A percentile compares a stretch with the other conserved stretches of the same genome.
Conservation (phyloP, 2,329 filamentous ascomycete species). For the Tolypocladium tundrense region DNA sequence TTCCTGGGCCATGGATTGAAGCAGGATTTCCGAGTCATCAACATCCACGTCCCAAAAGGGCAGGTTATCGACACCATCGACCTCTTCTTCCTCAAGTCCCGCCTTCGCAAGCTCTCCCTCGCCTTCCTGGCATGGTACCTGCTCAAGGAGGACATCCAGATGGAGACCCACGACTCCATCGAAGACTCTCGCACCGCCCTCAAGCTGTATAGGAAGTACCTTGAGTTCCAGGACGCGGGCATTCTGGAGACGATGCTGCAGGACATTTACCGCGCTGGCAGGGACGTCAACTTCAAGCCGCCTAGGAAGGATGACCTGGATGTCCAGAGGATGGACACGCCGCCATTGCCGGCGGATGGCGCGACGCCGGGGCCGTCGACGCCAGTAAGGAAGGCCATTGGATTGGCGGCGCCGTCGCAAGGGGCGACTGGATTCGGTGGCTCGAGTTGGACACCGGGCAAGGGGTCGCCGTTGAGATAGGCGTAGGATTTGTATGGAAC, state of each 20-base stretch:
- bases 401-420: slow-evolving; percentile 16
- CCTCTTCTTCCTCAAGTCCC: slow-evolving; percentile 72
- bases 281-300: slow-evolving; percentile 40
- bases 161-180: slow-evolving; percentile 86
- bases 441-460: slow-evolving; percentile 35
- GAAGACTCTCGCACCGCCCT: slow-evolving; percentile 90
- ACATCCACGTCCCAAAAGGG: slow-evolving; percentile 83
- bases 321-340: slow-evolving; percentile 41
- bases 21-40: slow-evolving; percentile 95
- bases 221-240: slow-evolving; percentile 80
- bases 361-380: slow-evolving; percentile 32
- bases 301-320: slow-evolving; percentile 35
- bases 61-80: slow-evolving; percentile 94
- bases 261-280: slow-evolving; percentile 61
- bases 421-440: slow-evolving; percentile 25
- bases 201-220: slow-evolving; percentile 78
- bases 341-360: slow-evolving; percentile 32
- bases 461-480: slow-evolving; percentile 26
- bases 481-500: background rate
- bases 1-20: slow-evolving; percentile 91
- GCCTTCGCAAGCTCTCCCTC: slow-evolving; percentile 78
- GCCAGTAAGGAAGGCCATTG: slow-evolving; percentile 30
- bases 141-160: slow-evolving; percentile 87
- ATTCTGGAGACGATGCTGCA: slow-evolving; percentile 74
- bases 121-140: slow-evolving; percentile 88